phyloP scores from a whole-genome alignment of 306 rosid genomes.

The Morella rubra region DNA sequence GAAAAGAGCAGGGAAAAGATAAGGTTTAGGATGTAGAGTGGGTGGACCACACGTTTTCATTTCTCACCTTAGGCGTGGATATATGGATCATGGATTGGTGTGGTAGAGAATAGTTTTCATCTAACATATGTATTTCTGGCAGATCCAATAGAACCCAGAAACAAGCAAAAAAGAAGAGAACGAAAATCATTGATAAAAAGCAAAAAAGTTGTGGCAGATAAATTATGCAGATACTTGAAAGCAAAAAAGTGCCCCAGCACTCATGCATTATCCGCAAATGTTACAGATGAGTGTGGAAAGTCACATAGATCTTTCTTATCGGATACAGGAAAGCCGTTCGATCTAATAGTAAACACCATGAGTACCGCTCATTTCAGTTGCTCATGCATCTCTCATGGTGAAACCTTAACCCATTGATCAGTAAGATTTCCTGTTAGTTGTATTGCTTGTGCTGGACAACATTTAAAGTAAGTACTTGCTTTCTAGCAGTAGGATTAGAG shows the following conservation, averaged over 20 bases:
- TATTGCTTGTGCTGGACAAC: too few relatives aligned
- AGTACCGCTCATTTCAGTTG: too few relatives aligned
- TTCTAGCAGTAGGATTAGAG: too few relatives aligned
- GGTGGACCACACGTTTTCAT: conserved; percentile 53
- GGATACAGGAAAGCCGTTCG: not conserved
- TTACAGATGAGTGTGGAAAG: not conserved
- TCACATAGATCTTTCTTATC: not conserved
- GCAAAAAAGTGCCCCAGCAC: not conserved
- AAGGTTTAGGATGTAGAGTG: conserved; percentile 52
- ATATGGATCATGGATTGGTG: not conserved
- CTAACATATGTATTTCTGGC: not conserved
- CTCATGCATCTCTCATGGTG: too few relatives aligned
- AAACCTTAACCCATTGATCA: too few relatives aligned
- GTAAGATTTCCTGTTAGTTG: too few relatives aligned
- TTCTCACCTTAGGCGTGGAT: conserved; percentile 24
- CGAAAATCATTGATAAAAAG: too few relatives aligned
- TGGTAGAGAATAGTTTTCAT: not conserved
- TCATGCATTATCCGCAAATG: not conserved
- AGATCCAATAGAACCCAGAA: not conserved
- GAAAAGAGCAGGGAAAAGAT: conserved; percentile 28
- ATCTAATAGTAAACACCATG: not conserved
- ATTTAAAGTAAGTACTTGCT: too few relatives aligned
- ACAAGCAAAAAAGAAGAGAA: too few relatives aligned
- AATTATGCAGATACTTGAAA: too few relatives aligned
- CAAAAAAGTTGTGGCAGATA: too few relatives aligned